These are phyloP conservation scores for Hericium rajendrae DNA, from an alignment of 768 basidiomycete species.

Conservation along the genomic window DNA sequence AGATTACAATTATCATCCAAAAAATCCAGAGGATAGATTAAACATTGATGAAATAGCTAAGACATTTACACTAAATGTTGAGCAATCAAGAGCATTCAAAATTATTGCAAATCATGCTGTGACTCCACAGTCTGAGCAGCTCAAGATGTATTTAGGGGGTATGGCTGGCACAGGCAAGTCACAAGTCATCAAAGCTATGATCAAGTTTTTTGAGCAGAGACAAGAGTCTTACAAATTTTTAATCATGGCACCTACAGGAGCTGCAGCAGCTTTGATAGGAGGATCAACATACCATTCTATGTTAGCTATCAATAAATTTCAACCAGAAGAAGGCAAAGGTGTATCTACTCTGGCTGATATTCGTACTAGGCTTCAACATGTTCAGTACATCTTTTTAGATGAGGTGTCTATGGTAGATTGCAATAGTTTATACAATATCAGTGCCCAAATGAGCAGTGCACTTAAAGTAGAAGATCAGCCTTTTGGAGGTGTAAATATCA, in stretches of 20 bases:
- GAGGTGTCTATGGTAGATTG: no score
- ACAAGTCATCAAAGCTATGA: conserved; percentile 12
- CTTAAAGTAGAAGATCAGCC: conserved; percentile 10
- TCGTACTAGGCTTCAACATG: no score
- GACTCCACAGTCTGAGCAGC: neutral
- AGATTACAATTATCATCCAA: neutral
- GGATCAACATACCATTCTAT: conserved; percentile 17
- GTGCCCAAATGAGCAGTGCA: neutral
- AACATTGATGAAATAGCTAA: neutral
- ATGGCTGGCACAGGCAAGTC: conserved; percentile 19
- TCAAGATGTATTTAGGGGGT: conserved; percentile 17
- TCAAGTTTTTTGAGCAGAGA: conserved; percentile 4
- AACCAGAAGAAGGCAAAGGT: no score
- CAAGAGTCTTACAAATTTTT: conserved; percentile 5
- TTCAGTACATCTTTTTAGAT: no score
- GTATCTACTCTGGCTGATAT: no score
- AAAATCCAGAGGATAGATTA: neutral
- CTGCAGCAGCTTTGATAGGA: conserved; percentile 10
- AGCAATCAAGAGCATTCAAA: conserved; percentile 13
- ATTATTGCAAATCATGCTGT: conserved; percentile 13
- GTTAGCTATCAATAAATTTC: neutral
- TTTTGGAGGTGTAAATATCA: conserved; percentile 32
- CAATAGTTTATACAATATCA: no score
- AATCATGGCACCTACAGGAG: conserved; percentile 14
- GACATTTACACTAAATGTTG: conserved; percentile 8